A percentile compares a stretch with the other conserved stretches of the same genome.
These are phyloP conservation scores for Malassezia nana DNA, from an alignment of 1,284 basidiomycete genomes.

Conservation along the genomic window DNA sequence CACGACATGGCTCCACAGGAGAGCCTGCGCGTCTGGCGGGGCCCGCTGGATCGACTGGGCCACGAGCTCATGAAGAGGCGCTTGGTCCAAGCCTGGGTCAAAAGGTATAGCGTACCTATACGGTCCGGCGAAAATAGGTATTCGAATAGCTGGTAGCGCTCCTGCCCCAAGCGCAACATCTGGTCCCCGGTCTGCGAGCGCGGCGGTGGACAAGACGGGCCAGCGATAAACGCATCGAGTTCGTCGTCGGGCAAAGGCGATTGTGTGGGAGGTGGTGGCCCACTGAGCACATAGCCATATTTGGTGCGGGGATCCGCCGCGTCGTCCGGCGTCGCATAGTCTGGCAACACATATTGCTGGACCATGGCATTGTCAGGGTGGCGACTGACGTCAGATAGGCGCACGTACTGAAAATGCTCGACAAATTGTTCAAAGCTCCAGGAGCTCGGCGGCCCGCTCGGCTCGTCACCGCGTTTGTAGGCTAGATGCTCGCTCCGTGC, in stretches of 20 bases:
- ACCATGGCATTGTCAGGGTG: slow-evolving; percentile 57
- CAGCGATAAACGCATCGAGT: slow-evolving; percentile 25
- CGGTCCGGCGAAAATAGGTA: slow-evolving; percentile 76
- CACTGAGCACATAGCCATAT: slow-evolving; percentile 20
- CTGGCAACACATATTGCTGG: slow-evolving; percentile 79
- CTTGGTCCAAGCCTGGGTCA: slow-evolving; percentile 63
- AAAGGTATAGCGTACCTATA: slow-evolving; percentile 57
- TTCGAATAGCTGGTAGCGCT: slow-evolving; percentile 80
- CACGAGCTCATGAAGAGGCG: slow-evolving; percentile 65
- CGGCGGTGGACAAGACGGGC: background rate
- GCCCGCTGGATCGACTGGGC: slow-evolving; percentile 62
- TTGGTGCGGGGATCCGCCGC: slow-evolving; percentile 14
- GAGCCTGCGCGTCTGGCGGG: slow-evolving; percentile 63
- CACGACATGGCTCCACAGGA: slow-evolving; percentile 89
- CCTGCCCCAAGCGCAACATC: slow-evolving; percentile 73
- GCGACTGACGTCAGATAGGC: slow-evolving; percentile 1
- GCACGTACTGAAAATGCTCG: slow-evolving; percentile 61
- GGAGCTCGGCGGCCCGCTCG: background rate
- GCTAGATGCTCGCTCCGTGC: background rate
- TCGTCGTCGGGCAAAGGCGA: slow-evolving; percentile 10
- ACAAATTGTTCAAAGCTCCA: slow-evolving; percentile 49
- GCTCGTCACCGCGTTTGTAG: background rate
- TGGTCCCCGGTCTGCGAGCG: slow-evolving; percentile 57
- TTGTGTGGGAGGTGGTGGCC: slow-evolving; percentile 12
- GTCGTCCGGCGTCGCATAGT: slow-evolving; percentile 56